Percentiles rank a stretch among this genome's conserved stretches.
Conservation (phyloP, 805 yeast species). For the Myxozyma melibiosi region DNA sequence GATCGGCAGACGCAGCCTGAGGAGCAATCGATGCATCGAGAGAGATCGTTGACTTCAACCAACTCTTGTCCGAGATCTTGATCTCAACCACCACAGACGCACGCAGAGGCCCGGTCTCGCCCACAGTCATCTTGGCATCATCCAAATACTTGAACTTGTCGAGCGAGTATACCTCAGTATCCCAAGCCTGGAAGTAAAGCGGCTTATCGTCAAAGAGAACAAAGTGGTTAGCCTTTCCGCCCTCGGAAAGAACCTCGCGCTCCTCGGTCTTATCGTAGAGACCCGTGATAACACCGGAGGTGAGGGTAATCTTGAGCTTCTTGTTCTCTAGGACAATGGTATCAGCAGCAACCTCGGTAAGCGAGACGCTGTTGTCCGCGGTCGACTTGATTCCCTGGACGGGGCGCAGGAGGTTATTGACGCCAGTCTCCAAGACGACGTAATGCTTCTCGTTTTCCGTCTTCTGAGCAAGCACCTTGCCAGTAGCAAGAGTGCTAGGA, state of each 20-base stretch:
- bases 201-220: slow-evolving; percentile 89
- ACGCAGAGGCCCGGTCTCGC: slow-evolving; percentile 58
- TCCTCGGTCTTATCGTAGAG: slow-evolving; percentile 60
- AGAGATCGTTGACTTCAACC: slow-evolving; percentile 68
- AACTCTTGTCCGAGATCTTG: slow-evolving; percentile 58
- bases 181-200: slow-evolving; percentile 94
- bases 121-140: slow-evolving; percentile 46
- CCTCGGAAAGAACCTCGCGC: slow-evolving; percentile 68
- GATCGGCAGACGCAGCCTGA: slow-evolving; percentile 36
- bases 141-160: slow-evolving; percentile 63
- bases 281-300: slow-evolving; percentile 64
- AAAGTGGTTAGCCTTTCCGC: slow-evolving; percentile 76
- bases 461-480: slow-evolving; percentile 15
- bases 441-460: slow-evolving; percentile 19
- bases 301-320: slow-evolving; percentile 59
- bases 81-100: slow-evolving; percentile 66
- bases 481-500: slow-evolving; percentile 5
- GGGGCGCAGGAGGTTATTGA: slow-evolving; percentile 25
- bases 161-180: slow-evolving; percentile 85
- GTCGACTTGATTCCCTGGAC: slow-evolving; percentile 17
- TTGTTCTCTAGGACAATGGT: slow-evolving; percentile 60
- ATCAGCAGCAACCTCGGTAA: slow-evolving; percentile 48
- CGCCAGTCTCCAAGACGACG: slow-evolving; percentile 27
- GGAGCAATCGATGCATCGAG: slow-evolving; percentile 54
- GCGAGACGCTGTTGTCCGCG: slow-evolving; percentile 44